Conservation (phyloP, 257 asterid species). For the Eucommia ulmoides region DNA sequence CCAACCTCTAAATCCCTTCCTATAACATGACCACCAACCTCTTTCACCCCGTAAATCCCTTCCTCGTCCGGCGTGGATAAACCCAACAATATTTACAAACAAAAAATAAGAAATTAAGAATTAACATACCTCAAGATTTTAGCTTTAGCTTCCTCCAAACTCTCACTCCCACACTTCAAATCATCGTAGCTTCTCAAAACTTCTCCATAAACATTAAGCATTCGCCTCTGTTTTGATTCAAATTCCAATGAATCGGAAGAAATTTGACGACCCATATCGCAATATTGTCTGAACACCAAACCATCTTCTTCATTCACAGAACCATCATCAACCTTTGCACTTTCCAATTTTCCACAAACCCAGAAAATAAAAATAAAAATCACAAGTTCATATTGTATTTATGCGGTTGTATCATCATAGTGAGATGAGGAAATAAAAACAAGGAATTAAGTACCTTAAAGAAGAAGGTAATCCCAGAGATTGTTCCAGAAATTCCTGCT, state of each 20-base stretch:
- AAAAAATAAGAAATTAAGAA: neutral
- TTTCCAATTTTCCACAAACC: constrained; percentile 19
- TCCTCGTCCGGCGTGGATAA: neutral
- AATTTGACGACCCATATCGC: constrained; percentile 8
- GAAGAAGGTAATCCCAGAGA: constrained; percentile 8
- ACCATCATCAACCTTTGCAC: constrained; percentile 14
- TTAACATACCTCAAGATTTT: constrained; percentile 59
- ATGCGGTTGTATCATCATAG: neutral
- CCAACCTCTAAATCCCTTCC: neutral
- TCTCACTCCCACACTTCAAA: constrained; percentile 12
- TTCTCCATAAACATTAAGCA: constrained; percentile 22
- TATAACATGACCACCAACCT: neutral
- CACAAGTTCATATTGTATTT: neutral
- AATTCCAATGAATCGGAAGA: constrained; percentile 12
- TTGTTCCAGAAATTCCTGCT: constrained; percentile 11
- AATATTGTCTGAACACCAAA: constrained; percentile 9
- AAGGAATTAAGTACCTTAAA: constrained; percentile 22
- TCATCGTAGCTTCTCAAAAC: constrained; percentile 41
- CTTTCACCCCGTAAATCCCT: neutral
- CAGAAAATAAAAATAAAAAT: constrained; percentile 3
- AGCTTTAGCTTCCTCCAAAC: constrained; percentile 33
- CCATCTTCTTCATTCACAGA: constrained; percentile 12
- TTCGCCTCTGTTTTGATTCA: constrained; percentile 30
- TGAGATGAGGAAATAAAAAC: neutral
- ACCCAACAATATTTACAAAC: neutral